Evolutionary conservation across 805 yeast species (phyloP).

Genomic region (Candida caryicola): DNA sequence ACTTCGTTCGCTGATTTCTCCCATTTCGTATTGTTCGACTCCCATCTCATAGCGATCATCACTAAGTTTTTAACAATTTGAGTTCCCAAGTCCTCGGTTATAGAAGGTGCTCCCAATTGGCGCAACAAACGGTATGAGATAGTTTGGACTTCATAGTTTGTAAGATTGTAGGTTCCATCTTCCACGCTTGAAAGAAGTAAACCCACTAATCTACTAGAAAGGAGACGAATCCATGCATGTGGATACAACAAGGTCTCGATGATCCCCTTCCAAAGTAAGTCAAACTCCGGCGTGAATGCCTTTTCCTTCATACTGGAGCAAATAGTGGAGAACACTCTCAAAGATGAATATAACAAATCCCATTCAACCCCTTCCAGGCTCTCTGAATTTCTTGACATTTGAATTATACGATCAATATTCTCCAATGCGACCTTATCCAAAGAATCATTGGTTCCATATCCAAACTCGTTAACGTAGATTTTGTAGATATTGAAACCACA

Average conservation of each 20-base stretch:
- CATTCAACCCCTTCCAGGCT: constrained; percentile 49
- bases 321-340: constrained; percentile 49
- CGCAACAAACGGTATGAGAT: constrained; percentile 67
- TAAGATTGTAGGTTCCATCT: constrained; percentile 30
- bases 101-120: constrained; percentile 77
- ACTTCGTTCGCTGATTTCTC: constrained; percentile 16
- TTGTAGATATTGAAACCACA: constrained; percentile 76
- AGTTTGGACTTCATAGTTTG: constrained; percentile 55
- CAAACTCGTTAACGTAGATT: constrained; percentile 51
- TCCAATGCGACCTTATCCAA: constrained; percentile 40
- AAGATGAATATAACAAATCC: constrained; percentile 72
- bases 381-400: constrained; percentile 34
- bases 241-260: constrained; percentile 69
- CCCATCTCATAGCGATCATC: constrained; percentile 61
- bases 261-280: constrained; percentile 49
- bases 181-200: constrained; percentile 44
- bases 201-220: constrained; percentile 59
- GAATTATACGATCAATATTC: constrained; percentile 23
- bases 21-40: constrained; percentile 38
- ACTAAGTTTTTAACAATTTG: constrained; percentile 69
- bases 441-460: constrained; percentile 33
- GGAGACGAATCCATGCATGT: constrained; percentile 85
- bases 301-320: constrained; percentile 35
- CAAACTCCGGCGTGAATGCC: constrained; percentile 28
- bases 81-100: constrained; percentile 59